Evolutionary conservation across 2,329 filamentous ascomycete genomes (phyloP).

Genomic region (Monosporascus sp.): DNA sequence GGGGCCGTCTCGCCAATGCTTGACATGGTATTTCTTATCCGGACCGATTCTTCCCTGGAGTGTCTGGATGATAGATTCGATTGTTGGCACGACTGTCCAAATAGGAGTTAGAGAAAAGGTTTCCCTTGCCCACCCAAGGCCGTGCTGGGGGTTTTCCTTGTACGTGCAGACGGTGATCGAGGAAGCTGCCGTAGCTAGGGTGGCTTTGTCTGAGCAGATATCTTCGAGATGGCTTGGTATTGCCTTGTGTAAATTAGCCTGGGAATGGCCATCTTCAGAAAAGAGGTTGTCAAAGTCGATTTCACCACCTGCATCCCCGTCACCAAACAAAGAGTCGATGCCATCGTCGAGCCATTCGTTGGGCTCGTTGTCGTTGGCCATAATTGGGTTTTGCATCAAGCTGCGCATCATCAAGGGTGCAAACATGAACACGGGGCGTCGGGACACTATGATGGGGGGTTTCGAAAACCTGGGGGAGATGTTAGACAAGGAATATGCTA

Average conservation of each 20-base stretch:
- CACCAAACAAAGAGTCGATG: background rate
- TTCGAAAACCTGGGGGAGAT: too few relatives aligned
- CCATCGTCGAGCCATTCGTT: background rate
- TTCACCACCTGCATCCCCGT: background rate
- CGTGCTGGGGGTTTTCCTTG: background rate
- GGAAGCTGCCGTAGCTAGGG: background rate
- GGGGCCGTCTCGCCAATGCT: slow-evolving; percentile 14
- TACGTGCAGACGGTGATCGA: background rate
- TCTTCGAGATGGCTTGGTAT: background rate
- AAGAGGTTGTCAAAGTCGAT: background rate
- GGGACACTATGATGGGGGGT: too few relatives aligned
- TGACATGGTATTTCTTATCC: slow-evolving; percentile 11
- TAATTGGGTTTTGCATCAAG: background rate
- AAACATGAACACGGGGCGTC: too few relatives aligned
- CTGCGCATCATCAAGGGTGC: too few relatives aligned
- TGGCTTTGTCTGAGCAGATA: background rate
- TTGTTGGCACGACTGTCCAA: slow-evolving; percentile 17
- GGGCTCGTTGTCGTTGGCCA: background rate
- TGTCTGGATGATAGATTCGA: slow-evolving; percentile 15
- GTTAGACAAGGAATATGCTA: too few relatives aligned
- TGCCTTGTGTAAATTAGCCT: background rate
- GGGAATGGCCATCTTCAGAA: background rate
- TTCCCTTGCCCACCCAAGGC: background rate
- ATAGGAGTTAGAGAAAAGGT: background rate
- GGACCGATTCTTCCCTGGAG: slow-evolving; percentile 11